Evolutionary conservation across 2,329 filamentous ascomycete species (phyloP), one percentile per base, ranked within the genome.

Genomic region (Aspergillus pseudoviridinutans): DNA sequence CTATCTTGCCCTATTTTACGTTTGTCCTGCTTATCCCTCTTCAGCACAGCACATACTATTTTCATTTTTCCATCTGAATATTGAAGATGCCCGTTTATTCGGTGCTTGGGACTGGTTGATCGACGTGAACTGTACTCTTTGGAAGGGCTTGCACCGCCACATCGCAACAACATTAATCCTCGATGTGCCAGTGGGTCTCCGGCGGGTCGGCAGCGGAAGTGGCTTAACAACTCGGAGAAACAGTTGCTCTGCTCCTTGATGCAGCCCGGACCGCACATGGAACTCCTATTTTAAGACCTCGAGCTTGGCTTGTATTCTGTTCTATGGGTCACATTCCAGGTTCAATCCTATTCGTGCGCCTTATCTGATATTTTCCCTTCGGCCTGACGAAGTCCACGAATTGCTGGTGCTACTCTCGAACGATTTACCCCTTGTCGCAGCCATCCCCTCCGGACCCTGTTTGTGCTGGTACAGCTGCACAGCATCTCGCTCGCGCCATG

Each of bases 171-270:
- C 32, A 50, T 70, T 70, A 42, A 55, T 68, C 70, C 68, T 22
- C 28, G 62, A 25, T 51, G 57, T 52, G 60, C 61, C 64, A 67
- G 44, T 47, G 59, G 57, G 58, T 57, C 54, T 61, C 24, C 58
- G 54, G 54, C 65, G 66, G 63, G 70, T 71, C 68, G 61, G 62
- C 68, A 56, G 64, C 66, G 68, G 66, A 68, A 67, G 66, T 69
- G 65, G 64, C 65, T 68, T 56, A 56, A 65, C 57, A 61, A 59
- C 61, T 54, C 50, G 55, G 54, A 59, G 55, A 56, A 47, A 55
- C 51, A 38, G 58, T 54, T 57, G 59, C 53, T 58, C 47, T 46
- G 44, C 59, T 62, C 56, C 58, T 56, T 56, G 54, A 46, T 55
- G 35, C 51, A 54, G 24, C 22, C 10, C 9, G 44, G 24, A 24